Conservation (phyloP, 1,284 basidiomycete species). For the Neonothopanus nambi region DNA sequence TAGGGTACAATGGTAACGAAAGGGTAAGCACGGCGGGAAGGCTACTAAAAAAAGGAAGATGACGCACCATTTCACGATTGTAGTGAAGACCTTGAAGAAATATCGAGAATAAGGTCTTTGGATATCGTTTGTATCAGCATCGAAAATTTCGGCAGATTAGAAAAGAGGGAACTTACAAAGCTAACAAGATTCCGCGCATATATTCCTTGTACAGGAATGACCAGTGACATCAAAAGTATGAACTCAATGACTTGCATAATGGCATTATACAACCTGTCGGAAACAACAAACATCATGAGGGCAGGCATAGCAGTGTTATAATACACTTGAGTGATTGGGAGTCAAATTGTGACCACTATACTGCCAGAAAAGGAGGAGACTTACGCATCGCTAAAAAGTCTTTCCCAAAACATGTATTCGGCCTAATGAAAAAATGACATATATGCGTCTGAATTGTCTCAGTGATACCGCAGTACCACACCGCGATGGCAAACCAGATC, state of each 20-base stretch:
- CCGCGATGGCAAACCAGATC: slow-evolving; percentile 27
- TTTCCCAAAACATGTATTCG: slow-evolving; percentile 10
- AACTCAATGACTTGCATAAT: slow-evolving; percentile 24
- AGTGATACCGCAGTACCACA: slow-evolving; percentile 32
- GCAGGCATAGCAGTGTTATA: slow-evolving; percentile 24
- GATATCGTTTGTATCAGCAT: background rate
- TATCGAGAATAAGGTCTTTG: slow-evolving; percentile 22
- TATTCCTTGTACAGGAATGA: slow-evolving; percentile 29
- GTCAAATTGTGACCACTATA: background rate
- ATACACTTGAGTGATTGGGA: slow-evolving; percentile 14
- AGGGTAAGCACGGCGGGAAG: too few relatives aligned
- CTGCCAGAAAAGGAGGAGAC: background rate
- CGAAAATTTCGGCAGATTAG: background rate
- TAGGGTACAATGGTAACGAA: background rate
- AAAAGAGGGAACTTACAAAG: slow-evolving; percentile 19
- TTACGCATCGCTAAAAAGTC: slow-evolving; percentile 27
- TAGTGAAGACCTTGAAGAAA: slow-evolving; percentile 37
- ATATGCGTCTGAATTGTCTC: slow-evolving; percentile 26
- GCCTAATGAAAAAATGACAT: slow-evolving; percentile 22
- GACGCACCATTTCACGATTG: slow-evolving; percentile 29
- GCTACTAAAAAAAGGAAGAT: background rate
- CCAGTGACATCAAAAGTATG: slow-evolving; percentile 20
- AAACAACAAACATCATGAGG: slow-evolving; percentile 28
- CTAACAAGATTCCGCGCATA: slow-evolving; percentile 28
- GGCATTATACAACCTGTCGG: slow-evolving; percentile 24